Conservation (phyloP, 208 protist genomes). For the Kentomonas sorsogonicus region DNA sequence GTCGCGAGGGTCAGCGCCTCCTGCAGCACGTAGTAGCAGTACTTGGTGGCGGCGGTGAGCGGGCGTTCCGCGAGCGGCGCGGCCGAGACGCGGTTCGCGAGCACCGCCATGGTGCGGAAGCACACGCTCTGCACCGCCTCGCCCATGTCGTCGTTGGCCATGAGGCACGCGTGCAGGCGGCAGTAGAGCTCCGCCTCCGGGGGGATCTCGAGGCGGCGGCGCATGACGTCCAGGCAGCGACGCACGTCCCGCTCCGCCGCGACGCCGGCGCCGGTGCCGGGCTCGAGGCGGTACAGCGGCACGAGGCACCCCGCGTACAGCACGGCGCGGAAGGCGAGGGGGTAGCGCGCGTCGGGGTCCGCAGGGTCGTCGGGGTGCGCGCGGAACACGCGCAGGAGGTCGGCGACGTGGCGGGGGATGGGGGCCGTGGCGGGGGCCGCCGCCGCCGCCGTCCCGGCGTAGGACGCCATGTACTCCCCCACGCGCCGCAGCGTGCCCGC, state of each 20-base stretch:
- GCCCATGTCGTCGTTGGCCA: slow-evolving; percentile 39
- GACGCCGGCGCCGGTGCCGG: slow-evolving; percentile 17
- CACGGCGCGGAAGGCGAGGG: slow-evolving; percentile 45
- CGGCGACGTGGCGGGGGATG: slow-evolving; percentile 16
- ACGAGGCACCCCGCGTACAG: slow-evolving; percentile 40
- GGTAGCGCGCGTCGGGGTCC: slow-evolving; percentile 22
- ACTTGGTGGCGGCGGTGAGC: slow-evolving; percentile 55
- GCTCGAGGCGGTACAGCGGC: slow-evolving; percentile 38
- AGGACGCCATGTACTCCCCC: slow-evolving; percentile 20
- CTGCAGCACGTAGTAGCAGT: slow-evolving; percentile 68
- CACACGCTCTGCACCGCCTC: slow-evolving; percentile 27
- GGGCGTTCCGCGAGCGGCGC: slow-evolving; percentile 11
- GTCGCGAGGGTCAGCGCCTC: no score
- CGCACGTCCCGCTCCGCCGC: slow-evolving; percentile 22
- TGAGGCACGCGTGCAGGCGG: slow-evolving; percentile 54
- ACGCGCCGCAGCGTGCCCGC: slow-evolving; percentile 22
- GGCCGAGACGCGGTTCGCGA: slow-evolving; percentile 25
- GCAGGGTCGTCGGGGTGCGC: slow-evolving; percentile 5
- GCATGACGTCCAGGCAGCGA: slow-evolving; percentile 20
- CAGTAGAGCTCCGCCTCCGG: slow-evolving; percentile 40
- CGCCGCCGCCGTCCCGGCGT: no score
- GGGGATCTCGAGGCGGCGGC: slow-evolving; percentile 29
- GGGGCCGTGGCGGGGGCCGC: no score
- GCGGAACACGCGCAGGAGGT: neutral
- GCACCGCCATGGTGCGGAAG: slow-evolving; percentile 26